These are phyloP conservation scores for Sedum album DNA, from an alignment of 164 flowering plant species.

Conservation along the genomic window DNA sequence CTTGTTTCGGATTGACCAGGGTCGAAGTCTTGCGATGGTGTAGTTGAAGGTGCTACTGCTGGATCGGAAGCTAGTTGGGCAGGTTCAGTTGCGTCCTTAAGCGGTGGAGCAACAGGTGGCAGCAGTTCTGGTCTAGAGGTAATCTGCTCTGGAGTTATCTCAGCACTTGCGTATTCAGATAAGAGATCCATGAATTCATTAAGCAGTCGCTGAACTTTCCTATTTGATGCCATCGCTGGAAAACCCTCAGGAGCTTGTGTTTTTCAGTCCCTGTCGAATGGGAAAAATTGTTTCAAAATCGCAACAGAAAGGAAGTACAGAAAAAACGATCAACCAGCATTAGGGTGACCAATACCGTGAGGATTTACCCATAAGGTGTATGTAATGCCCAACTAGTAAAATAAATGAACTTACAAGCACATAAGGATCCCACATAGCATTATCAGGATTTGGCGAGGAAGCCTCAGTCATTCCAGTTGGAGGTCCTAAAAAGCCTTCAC, in stretches of 20 bases:
- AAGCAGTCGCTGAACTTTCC: conserved; percentile 87
- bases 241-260: conserved; percentile 78
- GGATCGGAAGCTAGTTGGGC: not conserved
- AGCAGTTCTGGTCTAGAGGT: conserved; percentile 8
- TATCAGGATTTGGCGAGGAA: conserved; percentile 34
- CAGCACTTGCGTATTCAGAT: conserved; percentile 61
- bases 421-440: conserved; percentile 81
- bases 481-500: conserved; percentile 93
- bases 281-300: not conserved
- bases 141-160: conserved; percentile 27
- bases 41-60: not conserved
- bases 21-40: not conserved
- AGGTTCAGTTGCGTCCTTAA: not conserved
- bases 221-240: conserved; percentile 96
- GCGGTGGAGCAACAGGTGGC: conserved; percentile 9
- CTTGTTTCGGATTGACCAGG: not conserved
- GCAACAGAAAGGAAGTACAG: not conserved
- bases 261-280: conserved; percentile 75
- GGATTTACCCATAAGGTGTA: not conserved
- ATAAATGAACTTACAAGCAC: conserved; percentile 57
- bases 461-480: conserved; percentile 82
- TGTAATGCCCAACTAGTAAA: not conserved
- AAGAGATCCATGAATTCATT: conserved; percentile 92
- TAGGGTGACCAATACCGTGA: not conserved
- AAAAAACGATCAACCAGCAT: not conserved